Percentiles rank a stretch among this genome's conserved stretches.
phyloP scores from a whole-genome alignment of 108 stramenopile genomes.

The Cylindrotheca fusiformis region DNA sequence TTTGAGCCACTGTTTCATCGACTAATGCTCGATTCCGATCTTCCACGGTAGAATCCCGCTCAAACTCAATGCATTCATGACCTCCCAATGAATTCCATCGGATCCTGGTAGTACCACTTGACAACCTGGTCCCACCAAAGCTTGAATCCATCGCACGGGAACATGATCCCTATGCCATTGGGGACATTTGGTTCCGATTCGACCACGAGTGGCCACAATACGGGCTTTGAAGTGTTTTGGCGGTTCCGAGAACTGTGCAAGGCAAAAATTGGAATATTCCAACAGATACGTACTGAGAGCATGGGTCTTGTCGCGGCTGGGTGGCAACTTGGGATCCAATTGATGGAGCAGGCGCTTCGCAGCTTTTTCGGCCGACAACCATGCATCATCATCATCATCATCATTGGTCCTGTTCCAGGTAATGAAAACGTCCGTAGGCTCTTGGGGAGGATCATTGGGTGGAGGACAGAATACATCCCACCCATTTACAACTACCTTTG shows the following conservation, averaged over 20 bases:
- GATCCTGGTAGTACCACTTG: slow-evolving; percentile 29
- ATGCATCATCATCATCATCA: background rate
- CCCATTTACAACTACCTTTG: too few species aligned
- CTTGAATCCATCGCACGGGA: slow-evolving; percentile 59
- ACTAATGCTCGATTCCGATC: slow-evolving; percentile 11
- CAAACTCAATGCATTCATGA: slow-evolving; percentile 19
- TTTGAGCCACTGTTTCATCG: background rate
- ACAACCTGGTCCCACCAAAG: slow-evolving; percentile 59
- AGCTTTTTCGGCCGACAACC: slow-evolving; percentile 1
- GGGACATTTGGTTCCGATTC: slow-evolving; percentile 58
- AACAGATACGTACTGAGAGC: background rate
- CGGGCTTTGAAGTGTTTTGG: slow-evolving; percentile 32
- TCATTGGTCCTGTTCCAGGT: too few species aligned
- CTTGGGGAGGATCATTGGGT: too few species aligned
- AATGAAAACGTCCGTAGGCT: too few species aligned
- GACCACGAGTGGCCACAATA: slow-evolving; percentile 53
- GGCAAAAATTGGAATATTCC: slow-evolving; percentile 8
- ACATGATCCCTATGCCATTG: slow-evolving; percentile 74
- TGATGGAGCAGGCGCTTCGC: background rate
- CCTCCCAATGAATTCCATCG: slow-evolving; percentile 9
- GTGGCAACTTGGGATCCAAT: background rate
- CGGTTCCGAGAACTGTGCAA: background rate
- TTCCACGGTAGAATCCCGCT: background rate
- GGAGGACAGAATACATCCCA: too few species aligned
- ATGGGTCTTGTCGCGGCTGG: background rate